A percentile compares a stretch with the other conserved stretches of the same genome.
These are phyloP conservation scores for Phyllostachys edulis DNA, from an alignment of 176 grass and related monocot genomes.

Conservation along the genomic window DNA sequence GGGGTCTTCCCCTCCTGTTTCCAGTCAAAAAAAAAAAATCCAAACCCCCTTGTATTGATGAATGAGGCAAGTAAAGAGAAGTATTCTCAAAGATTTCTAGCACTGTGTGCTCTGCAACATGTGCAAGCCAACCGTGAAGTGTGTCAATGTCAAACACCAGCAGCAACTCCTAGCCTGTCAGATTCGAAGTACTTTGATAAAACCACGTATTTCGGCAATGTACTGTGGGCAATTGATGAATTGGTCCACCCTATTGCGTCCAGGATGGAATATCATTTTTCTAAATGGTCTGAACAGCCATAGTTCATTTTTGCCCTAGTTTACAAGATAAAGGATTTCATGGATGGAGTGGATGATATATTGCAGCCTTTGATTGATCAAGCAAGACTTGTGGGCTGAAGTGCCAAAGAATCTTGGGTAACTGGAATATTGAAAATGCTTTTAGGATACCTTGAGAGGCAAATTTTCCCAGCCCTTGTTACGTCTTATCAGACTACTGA, in stretches of 20 bases:
- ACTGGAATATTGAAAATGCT: constrained; percentile 89
- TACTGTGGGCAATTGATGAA: constrained; percentile 90
- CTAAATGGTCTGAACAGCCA: constrained; percentile 84
- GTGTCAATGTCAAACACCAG: constrained; percentile 33
- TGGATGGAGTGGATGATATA: constrained; percentile 80
- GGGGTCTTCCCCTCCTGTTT: too few species aligned
- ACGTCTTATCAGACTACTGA: constrained; percentile 37
- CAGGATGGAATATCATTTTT: constrained; percentile 89
- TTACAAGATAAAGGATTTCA: constrained; percentile 93
- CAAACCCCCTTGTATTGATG: constrained; percentile 83
- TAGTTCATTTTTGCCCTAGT: constrained; percentile 87
- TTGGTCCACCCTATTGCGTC: constrained; percentile 72
- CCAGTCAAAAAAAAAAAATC: too few species aligned
- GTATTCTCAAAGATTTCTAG: constrained; percentile 82
- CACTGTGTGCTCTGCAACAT: constrained; percentile 80
- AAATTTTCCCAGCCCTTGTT: constrained; percentile 63
- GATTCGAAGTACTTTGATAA: constrained; percentile 45
- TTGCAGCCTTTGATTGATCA: constrained; percentile 93
- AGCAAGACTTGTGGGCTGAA: constrained; percentile 74
- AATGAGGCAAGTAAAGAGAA: constrained; percentile 62
- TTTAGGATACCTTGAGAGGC: constrained; percentile 62
- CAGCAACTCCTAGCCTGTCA: constrained; percentile 2
- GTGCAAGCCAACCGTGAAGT: constrained; percentile 57
- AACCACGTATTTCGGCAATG: constrained; percentile 43
- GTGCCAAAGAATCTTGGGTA: constrained; percentile 97